Evolutionary conservation across 331 rosid species (phyloP).

Genomic region (Cydonia oblonga): DNA sequence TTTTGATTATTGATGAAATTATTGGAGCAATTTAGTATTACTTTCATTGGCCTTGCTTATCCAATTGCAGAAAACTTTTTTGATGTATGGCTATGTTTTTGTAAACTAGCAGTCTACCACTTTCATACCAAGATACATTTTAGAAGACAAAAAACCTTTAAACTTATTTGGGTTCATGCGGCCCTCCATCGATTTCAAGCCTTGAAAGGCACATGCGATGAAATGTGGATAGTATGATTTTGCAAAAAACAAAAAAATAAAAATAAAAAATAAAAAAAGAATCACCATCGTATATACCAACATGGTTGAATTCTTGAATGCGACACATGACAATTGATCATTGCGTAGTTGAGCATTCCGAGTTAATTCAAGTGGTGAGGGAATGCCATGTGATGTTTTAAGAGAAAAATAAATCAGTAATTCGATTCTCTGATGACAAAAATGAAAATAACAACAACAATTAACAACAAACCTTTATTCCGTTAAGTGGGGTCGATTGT

Average conservation of each 20-base stretch:
- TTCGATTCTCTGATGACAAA: no score
- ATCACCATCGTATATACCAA: no score
- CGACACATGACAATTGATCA: no score
- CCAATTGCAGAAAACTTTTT: background rate
- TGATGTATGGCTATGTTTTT: background rate
- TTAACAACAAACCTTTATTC: no score
- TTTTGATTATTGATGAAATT: background rate
- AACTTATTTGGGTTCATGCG: background rate
- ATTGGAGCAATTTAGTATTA: background rate
- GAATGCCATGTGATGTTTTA: no score
- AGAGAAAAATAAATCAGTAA: no score
- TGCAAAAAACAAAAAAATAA: background rate
- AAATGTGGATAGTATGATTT: background rate
- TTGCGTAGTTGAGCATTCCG: no score
- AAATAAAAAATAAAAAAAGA: no score
- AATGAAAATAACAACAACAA: no score
- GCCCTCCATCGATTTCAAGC: background rate
- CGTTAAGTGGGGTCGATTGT: rapidly evolving
- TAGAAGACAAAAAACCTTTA: background rate
- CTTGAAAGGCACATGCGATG: background rate
- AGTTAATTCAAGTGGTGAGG: no score
- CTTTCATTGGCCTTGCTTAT: background rate
- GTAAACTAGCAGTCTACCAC: background rate
- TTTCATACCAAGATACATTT: background rate
- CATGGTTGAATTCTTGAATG: no score